phyloP scores from a whole-genome alignment of 257 asterid species.

The Oldenlandia corymbosa region DNA sequence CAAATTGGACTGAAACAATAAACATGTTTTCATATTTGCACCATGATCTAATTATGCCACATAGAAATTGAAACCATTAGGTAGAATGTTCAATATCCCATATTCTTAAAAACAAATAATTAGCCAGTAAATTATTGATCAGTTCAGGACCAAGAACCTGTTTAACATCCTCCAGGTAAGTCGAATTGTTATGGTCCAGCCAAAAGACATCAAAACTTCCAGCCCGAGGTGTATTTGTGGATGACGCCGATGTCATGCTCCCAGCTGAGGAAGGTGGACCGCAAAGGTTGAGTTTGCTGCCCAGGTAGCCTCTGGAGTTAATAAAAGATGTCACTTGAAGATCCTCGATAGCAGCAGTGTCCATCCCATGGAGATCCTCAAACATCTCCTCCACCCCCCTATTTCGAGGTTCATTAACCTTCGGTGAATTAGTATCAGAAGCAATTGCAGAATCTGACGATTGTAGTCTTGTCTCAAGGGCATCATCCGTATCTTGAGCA shows the following conservation, averaged over 20 bases:
- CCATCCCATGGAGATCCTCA: conserved; percentile 99
- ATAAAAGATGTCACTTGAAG: conserved; percentile 47
- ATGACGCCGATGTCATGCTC: conserved; percentile 79
- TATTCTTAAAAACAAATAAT: not conserved
- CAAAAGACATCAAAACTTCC: conserved; percentile 68
- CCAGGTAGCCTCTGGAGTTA: conserved; percentile 65
- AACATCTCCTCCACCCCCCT: conserved; percentile 87
- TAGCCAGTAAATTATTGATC: conserved; percentile 11
- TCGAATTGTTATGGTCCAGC: conserved; percentile 60
- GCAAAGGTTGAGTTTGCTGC: conserved; percentile 56
- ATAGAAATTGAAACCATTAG: not conserved
- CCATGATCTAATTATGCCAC: not conserved
- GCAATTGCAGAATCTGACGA: conserved; percentile 35
- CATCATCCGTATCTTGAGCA: conserved; percentile 44
- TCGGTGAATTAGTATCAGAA: conserved; percentile 66
- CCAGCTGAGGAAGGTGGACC: conserved; percentile 90
- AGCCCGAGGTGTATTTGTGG: conserved; percentile 83
- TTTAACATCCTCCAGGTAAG: conserved; percentile 68
- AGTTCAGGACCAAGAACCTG: conserved; percentile 53
- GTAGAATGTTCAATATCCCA: not conserved
- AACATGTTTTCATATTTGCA: not conserved
- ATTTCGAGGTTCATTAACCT: conserved; percentile 60
- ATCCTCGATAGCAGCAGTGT: conserved; percentile 92
- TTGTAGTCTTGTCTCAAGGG: conserved; percentile 52
- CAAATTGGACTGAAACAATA: not conserved